Evolutionary conservation across 2,329 filamentous ascomycete species (phyloP).

Genomic region (Colletotrichum destructivum): DNA sequence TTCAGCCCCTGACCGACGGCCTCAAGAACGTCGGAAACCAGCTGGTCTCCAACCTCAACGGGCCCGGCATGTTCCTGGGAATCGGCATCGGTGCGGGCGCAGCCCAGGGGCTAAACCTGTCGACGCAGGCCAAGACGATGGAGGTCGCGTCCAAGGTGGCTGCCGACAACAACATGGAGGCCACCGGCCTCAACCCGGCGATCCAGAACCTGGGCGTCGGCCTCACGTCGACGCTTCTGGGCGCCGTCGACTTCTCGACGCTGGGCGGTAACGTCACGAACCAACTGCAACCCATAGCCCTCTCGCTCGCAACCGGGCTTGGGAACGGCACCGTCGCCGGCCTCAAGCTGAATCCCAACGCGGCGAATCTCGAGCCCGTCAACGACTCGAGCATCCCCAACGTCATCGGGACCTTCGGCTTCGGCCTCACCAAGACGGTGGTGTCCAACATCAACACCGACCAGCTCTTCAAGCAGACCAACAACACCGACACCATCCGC

Average conservation of each 20-base stretch:
- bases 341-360: slow-evolving; percentile 43
- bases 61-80: slow-evolving; percentile 45
- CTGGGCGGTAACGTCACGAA: slow-evolving; percentile 35
- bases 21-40: slow-evolving; percentile 37
- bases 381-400: slow-evolving; percentile 45
- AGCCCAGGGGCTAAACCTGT: slow-evolving; percentile 46
- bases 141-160: slow-evolving; percentile 44
- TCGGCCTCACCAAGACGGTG: slow-evolving; percentile 48
- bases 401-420: slow-evolving; percentile 47
- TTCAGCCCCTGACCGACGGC: slow-evolving; percentile 37
- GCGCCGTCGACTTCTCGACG: slow-evolving; percentile 45
- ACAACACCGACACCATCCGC: slow-evolving; percentile 37
- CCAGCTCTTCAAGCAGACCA: slow-evolving; percentile 39
- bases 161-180: slow-evolving; percentile 48
- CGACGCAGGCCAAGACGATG: slow-evolving; percentile 37
- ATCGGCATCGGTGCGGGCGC: slow-evolving; percentile 47
- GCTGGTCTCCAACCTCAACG: slow-evolving; percentile 38
- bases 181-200: slow-evolving; percentile 49
- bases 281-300: slow-evolving; percentile 44
- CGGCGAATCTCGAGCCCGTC: slow-evolving; percentile 37
- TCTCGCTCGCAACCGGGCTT: slow-evolving; percentile 45
- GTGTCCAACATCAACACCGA: slow-evolving; percentile 46
- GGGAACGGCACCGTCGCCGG: slow-evolving; percentile 46
- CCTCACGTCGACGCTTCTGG: slow-evolving; percentile 48
- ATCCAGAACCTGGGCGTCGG: slow-evolving; percentile 51